Evolutionary conservation across 139 green algal genomes (phyloP), one percentile per base, ranked within the genome.

Genomic region (Deuterostichococcus epilithicus): DNA sequence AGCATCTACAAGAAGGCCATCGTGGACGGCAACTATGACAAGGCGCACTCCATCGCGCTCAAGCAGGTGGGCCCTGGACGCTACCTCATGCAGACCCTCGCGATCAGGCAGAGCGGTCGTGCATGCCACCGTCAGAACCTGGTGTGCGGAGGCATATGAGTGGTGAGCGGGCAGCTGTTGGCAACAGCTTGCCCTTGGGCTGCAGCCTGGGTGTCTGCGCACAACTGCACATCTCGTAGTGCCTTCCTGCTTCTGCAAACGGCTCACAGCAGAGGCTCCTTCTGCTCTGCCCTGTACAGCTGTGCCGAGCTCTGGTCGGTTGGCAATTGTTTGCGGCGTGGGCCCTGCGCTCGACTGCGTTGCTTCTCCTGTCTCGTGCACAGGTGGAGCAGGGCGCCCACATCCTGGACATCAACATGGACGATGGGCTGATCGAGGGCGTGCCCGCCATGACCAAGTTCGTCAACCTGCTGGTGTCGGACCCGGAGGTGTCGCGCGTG

Each of bases 371-470:
- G 32, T n/a, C 10, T 5, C 10, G 52, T 20, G 34, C 78, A 23
- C 76, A 88, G 86, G 88, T 91, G 67, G 79, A 92, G 78, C 83
- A 93, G 74, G 92, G 92, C 20, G 94, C 95, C 0, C 74, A 99
- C 75, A 83, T 98, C 73, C 88, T 99, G 77, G 95, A 99, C 88
- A 97, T 99, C 88, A 99, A 99, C 86, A 97, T 98, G 91, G 95
- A 99, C 72, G 95, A 99, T 65, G 95, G 95, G 13, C 83, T 99
- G 78, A 97, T 99, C 59, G 95, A 98, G 10, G 96, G 92, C 60
- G 91, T 98, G 38, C 74, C 86, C 0, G 95, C 95, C 67, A 99
- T 99, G 95, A 97, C 90, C 20, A 90, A 90, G 69, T 98, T 97
- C 72, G 92, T 99, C 35, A 99, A 99, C 89, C 88, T 98, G 84